These are phyloP conservation scores for Blastocystis hominis DNA, from an alignment of 352 stramenopile genomes.

Conservation along the genomic window DNA sequence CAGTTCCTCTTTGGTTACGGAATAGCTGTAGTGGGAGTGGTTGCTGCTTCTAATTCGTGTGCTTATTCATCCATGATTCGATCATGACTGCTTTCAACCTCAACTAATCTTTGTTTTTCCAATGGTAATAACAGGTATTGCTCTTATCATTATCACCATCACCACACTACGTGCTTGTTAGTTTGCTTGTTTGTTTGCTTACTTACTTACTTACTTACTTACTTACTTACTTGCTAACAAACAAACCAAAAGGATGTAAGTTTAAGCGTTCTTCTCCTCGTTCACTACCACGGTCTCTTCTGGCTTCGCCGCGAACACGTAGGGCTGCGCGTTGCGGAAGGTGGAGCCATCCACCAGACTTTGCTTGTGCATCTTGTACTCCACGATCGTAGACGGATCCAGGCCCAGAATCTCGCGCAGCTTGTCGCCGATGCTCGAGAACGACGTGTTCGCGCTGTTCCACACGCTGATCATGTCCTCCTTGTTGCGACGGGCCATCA, in stretches of 20 bases:
- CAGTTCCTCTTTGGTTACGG: too few species aligned
- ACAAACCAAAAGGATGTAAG: constrained; percentile 4
- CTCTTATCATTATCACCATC: too few species aligned
- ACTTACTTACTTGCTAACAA: background rate
- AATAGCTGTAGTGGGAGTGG: too few species aligned
- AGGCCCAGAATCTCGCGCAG: constrained; percentile 84
- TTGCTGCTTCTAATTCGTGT: too few species aligned
- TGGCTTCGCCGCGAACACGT: constrained; percentile 71
- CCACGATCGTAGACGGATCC: constrained; percentile 81
- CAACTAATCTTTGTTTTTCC: too few species aligned
- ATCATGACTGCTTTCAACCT: too few species aligned
- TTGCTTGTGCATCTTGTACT: constrained; percentile 85
- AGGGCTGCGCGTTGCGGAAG: constrained; percentile 81
- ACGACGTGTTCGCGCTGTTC: constrained; percentile 77
- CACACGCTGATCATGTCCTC: constrained; percentile 83
- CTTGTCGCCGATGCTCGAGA: constrained; percentile 67
- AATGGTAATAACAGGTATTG: too few species aligned
- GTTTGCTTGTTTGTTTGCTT: too few species aligned
- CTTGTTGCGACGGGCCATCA: constrained; percentile 81
- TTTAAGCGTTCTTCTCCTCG: constrained; percentile 34
- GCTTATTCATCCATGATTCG: too few species aligned
- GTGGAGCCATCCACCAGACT: constrained; percentile 82
- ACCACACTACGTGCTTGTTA: too few species aligned
- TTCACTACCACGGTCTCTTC: background rate
- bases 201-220: too few species aligned